Evolutionary conservation across 176 grass and related monocot genomes (phyloP).

Genomic region (Musa schizocarpa): DNA sequence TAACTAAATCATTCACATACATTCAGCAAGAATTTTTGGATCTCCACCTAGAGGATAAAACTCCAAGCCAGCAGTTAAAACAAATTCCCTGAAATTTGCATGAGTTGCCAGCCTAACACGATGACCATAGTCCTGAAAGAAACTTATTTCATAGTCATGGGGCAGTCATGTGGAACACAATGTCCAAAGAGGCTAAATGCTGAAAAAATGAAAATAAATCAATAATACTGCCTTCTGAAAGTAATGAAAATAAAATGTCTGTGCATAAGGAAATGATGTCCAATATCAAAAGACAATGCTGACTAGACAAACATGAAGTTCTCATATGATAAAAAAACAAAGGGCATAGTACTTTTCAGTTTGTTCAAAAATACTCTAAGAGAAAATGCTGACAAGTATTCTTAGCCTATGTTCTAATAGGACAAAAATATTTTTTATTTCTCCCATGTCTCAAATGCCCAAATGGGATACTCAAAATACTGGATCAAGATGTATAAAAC

Average conservation of each 20-base stretch:
- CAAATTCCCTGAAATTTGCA: conserved; percentile 96
- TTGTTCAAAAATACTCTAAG: too few species aligned
- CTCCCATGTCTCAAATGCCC: too few species aligned
- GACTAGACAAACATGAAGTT: too few species aligned
- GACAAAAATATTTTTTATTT: too few species aligned
- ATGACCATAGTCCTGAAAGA: conserved; percentile 75
- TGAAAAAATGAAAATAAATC: not conserved
- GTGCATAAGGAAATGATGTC: not conserved
- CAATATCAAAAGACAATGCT: not conserved
- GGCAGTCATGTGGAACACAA: not conserved
- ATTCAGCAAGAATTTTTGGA: conserved; percentile 86
- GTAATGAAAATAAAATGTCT: not conserved
- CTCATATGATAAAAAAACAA: too few species aligned
- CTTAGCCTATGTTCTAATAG: too few species aligned
- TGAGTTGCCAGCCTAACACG: conserved; percentile 90
- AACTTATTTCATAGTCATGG: not conserved
- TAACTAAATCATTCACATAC: conserved; percentile 30
- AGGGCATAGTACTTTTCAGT: too few species aligned
- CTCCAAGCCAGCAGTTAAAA: conserved; percentile 76
- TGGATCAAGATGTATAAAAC: too few species aligned
- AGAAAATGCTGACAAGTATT: too few species aligned
- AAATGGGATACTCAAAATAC: too few species aligned
- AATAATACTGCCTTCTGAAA: not conserved
- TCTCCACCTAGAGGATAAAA: conserved; percentile 95
- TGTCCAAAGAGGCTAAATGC: not conserved